These are phyloP conservation scores for Symbiodinium natans DNA, from an alignment of 73 alveolate species.

Conservation along the genomic window DNA sequence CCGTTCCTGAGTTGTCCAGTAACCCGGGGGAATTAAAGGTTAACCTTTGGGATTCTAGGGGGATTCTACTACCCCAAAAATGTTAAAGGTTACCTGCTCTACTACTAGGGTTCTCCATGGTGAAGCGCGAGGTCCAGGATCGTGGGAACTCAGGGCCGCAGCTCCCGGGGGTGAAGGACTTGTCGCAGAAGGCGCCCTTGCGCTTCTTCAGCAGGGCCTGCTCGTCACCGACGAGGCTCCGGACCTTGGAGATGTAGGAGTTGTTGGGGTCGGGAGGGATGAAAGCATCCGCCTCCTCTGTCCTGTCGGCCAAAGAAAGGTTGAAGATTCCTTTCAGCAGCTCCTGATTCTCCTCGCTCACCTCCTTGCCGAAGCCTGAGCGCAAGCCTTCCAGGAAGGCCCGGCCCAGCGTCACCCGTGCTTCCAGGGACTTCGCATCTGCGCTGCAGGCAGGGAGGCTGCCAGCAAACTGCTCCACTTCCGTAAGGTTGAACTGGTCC, in stretches of 20 bases:
- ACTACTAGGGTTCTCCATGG: constrained; percentile 65
- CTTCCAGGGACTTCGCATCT: constrained; percentile 27
- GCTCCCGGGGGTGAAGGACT: constrained; percentile 49
- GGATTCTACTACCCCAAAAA: no score
- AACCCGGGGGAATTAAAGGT: no score
- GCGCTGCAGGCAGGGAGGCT: constrained; percentile 42
- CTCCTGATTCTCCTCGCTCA: not conserved
- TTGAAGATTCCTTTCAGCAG: constrained; percentile 71
- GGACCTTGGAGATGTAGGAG: constrained; percentile 57
- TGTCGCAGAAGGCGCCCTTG: constrained; percentile 36
- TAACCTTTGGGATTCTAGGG: no score
- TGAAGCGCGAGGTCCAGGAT: constrained; percentile 85
- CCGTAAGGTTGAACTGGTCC: constrained; percentile 48
- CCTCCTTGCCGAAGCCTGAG: not conserved
- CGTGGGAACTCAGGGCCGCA: constrained; percentile 79
- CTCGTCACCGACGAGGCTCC: constrained; percentile 43
- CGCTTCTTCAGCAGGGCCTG: constrained; percentile 40
- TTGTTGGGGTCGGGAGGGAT: constrained; percentile 74
- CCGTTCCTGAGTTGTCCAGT: no score
- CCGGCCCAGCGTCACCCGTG: constrained; percentile 72
- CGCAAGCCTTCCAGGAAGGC: constrained; percentile 70
- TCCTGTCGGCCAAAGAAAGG: constrained; percentile 38
- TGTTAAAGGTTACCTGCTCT: no score
- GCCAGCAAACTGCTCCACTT: constrained; percentile 49
- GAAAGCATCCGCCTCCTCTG: constrained; percentile 46